phyloP scores from a whole-genome alignment of 257 asterid genomes.

The Petunia secreta region DNA sequence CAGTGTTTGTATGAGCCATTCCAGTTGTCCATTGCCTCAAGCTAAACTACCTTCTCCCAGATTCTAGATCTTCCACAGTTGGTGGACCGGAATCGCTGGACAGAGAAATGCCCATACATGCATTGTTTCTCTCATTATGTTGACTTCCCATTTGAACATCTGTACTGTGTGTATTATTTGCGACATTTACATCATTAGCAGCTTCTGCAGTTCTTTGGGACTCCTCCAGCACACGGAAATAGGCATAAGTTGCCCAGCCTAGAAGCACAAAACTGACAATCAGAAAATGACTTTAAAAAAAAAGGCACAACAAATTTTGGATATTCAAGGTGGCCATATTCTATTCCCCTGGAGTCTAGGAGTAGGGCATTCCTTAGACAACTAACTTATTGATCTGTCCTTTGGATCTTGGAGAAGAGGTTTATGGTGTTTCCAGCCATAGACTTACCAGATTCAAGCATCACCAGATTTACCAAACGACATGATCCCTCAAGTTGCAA shows the following conservation, averaged over 20 bases:
- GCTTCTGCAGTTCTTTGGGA: slow-evolving; percentile 19
- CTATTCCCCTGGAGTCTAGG: not conserved
- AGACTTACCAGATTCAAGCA: not conserved
- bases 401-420: not conserved
- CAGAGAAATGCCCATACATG: slow-evolving; percentile 27
- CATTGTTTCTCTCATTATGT: slow-evolving; percentile 37
- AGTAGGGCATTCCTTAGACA: not conserved
- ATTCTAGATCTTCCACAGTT: slow-evolving; percentile 54
- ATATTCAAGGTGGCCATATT: not conserved
- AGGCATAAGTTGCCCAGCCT: slow-evolving; percentile 76
- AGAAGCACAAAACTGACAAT: slow-evolving; percentile 17
- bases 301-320: not conserved
- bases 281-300: not conserved
- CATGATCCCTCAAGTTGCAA: slow-evolving; percentile 8
- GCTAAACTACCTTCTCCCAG: slow-evolving; percentile 46
- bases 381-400: not conserved
- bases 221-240: slow-evolving; percentile 60
- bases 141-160: slow-evolving; percentile 43
- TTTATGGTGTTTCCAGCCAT: not conserved
- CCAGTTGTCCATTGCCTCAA: not conserved
- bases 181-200: not conserved
- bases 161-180: slow-evolving; percentile 27
- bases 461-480: not conserved
- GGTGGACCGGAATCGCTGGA: slow-evolving; percentile 32
- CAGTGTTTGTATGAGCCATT: not conserved